Base-by-base conservation (phyloP, 371 early-diverging fungal species). In the Furculomyces boomerangus region DNA sequence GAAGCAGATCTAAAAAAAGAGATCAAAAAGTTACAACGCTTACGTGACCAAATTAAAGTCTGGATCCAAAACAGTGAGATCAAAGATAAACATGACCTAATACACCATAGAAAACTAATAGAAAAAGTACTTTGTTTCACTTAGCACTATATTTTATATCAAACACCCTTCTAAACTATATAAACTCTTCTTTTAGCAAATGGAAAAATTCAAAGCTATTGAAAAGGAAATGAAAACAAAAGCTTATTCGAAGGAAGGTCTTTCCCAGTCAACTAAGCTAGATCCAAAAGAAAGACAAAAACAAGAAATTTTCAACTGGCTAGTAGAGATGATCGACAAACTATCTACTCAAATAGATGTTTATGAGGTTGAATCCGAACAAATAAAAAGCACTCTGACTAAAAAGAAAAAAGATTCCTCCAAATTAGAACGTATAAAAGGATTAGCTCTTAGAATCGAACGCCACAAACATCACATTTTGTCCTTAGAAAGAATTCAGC, bases 161-260 rank as follows among this genome's bases (percentile, higher is more conserved):
- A 35, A 16, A 7, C 16, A 16, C 35, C 35, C 35, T 35, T 35
- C 35, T 35, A 35, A 35, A 35, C 7, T 35, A 35, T 10, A 35
- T 35, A 10, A 10, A 35, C 16, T 35, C 35, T 35, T 35, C 18
- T 13, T 43, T 14, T 44, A 54, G 77, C 90, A 93, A 79, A 97
- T 97, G 97, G 97, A 97, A 63, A 77, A 78, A 59, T 97, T 97
- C 75, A 97, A 97, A 73, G 90, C 90, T 1, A 77, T 80, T 48
- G 97, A 97, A 67, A 90, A 88, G 65, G 97, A 95, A 67, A 89
- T 97, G 78, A 97, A 97, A 69, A 93, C 94, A 53, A 97, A 97
- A 67, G 93, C 94, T 1, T 97, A 78, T 63, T 93, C 93, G 16
- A 87, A 92, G 67, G 97, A 93, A 63, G 97, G 97, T 18, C 68